These are phyloP conservation scores for Zygosaccharomyces pseudobailii DNA, from an alignment of 1,139 yeast genomes.

Conservation along the genomic window DNA sequence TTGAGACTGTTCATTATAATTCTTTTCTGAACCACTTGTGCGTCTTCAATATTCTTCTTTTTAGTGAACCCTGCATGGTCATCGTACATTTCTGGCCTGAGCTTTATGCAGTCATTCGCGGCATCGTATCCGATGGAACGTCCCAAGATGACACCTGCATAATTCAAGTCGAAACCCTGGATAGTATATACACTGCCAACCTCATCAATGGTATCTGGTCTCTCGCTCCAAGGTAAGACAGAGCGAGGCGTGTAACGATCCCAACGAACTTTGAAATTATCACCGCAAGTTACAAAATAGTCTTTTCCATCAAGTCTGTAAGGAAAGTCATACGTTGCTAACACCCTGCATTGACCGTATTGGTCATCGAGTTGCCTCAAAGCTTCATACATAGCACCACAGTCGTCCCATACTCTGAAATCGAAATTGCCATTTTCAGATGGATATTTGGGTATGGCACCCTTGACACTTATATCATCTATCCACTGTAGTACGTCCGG, in stretches of 20 bases:
- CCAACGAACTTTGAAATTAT: slow-evolving; percentile 40
- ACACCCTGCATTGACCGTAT: slow-evolving; percentile 38
- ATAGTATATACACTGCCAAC: slow-evolving; percentile 43
- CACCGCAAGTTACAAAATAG: slow-evolving; percentile 39
- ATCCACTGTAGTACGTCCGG: slow-evolving; percentile 39
- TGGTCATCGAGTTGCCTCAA: slow-evolving; percentile 28
- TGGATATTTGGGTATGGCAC: slow-evolving; percentile 34
- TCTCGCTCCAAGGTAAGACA: slow-evolving; percentile 40
- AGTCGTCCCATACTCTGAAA: slow-evolving; percentile 39
- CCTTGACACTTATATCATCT: slow-evolving; percentile 34
- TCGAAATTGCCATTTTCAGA: slow-evolving; percentile 29
- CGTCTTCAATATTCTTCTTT: slow-evolving; percentile 36
- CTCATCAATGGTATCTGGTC: slow-evolving; percentile 40
- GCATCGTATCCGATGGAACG: slow-evolving; percentile 38
- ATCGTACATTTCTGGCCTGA: slow-evolving; percentile 37
- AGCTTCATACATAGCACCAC: slow-evolving; percentile 37
- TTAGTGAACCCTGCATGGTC: slow-evolving; percentile 41
- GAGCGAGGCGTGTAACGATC: slow-evolving; percentile 40
- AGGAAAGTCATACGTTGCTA: slow-evolving; percentile 42
- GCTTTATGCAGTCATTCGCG: slow-evolving; percentile 31
- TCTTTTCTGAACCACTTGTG: slow-evolving; percentile 35
- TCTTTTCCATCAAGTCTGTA: slow-evolving; percentile 40
- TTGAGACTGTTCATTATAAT: slow-evolving; percentile 41
- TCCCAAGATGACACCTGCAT: slow-evolving; percentile 42
- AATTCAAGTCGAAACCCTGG: slow-evolving; percentile 43